These are phyloP conservation scores for Prillingera fragicola DNA, from an alignment of 1,284 basidiomycete species.

Conservation along the genomic window DNA sequence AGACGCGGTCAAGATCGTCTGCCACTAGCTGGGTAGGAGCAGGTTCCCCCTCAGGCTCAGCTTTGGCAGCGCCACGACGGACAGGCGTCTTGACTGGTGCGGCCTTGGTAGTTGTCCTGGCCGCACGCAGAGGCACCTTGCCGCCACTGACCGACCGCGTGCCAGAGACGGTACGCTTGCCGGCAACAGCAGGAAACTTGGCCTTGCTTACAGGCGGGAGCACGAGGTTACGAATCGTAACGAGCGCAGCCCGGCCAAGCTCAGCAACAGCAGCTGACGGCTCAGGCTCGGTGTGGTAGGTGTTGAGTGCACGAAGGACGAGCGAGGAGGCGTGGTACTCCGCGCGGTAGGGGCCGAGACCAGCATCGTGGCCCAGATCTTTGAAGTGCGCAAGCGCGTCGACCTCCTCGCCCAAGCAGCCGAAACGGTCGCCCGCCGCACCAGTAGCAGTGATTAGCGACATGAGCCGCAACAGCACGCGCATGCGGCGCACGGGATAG, in stretches of 20 bases:
- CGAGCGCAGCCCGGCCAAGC: constrained; percentile 17
- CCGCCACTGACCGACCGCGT: not conserved
- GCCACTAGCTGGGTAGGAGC: not conserved
- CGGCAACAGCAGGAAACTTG: constrained; percentile 1
- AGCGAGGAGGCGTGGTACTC: constrained; percentile 26
- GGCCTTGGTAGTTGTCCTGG: not conserved
- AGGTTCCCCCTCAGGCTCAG: too few relatives aligned
- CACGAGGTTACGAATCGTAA: constrained; percentile 22
- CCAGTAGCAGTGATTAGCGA: constrained; percentile 21
- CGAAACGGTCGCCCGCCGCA: constrained; percentile 19
- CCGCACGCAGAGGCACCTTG: too few relatives aligned
- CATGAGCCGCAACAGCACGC: constrained; percentile 16
- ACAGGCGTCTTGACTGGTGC: constrained; percentile 1
- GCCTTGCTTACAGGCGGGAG: constrained; percentile 14
- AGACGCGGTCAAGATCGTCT: not conserved
- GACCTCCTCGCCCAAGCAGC: constrained; percentile 1
- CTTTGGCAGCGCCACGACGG: not conserved
- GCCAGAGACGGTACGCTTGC: not conserved
- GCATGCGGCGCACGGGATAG: constrained; percentile 31
- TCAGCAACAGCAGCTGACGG: constrained; percentile 16
- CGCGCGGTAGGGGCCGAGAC: constrained; percentile 12
- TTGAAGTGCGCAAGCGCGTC: not conserved
- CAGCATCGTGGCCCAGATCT: constrained; percentile 17
- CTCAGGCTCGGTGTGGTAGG: constrained; percentile 24
- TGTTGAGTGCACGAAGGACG: constrained; percentile 23